A percentile compares a stretch with the other conserved stretches of the same genome.
Evolutionary conservation across 495 filamentous ascomycete species (phyloP).

Genomic region (Chaetomidium leptoderma): DNA sequence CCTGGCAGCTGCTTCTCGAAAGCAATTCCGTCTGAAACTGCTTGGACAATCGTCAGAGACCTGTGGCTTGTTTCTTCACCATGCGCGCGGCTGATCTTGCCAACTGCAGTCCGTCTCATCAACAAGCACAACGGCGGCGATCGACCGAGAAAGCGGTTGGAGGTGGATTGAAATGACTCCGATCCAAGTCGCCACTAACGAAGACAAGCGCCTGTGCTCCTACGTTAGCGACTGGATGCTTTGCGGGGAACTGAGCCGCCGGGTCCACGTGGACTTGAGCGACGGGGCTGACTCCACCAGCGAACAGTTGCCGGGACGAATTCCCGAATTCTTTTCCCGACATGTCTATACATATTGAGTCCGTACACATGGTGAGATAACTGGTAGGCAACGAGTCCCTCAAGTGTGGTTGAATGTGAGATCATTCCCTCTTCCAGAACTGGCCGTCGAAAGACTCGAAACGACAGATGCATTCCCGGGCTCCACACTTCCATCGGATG

Average conservation of each 20-base stretch:
- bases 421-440: background rate
- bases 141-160: background rate
- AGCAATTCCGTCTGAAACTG: constrained; percentile 18
- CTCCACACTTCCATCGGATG: background rate
- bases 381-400: too few species aligned
- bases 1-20: constrained; percentile 25
- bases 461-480: background rate
- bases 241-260: background rate
- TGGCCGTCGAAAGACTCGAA: background rate
- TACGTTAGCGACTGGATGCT: too few species aligned
- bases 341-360: too few species aligned
- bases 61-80: constrained; percentile 1
- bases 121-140: background rate
- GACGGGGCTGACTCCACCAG: background rate
- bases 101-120: background rate
- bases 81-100: constrained; percentile 11
- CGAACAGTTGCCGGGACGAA: background rate
- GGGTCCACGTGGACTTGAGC: constrained; percentile 10
- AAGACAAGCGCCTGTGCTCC: constrained; percentile 2
- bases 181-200: background rate
- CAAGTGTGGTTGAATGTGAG: too few species aligned
- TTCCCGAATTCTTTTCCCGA: too few species aligned
- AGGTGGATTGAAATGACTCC: background rate
- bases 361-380: too few species aligned
- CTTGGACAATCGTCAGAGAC: background rate